Evolutionary conservation across 352 stramenopile genomes (phyloP), one percentile per base, ranked within the genome.

Genomic region (Peronospora destructor): DNA sequence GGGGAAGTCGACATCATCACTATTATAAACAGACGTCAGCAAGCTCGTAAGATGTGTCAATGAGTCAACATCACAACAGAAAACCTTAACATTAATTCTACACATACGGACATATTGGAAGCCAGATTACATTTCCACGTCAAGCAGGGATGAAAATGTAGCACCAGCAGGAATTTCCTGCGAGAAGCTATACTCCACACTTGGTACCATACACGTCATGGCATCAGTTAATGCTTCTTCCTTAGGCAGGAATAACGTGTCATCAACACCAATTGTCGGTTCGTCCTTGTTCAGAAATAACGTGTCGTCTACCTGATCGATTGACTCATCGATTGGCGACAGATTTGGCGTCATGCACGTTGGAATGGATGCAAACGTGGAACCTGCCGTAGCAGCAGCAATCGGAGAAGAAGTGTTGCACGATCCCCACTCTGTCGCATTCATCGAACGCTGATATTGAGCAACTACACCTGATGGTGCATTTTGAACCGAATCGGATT

Each of bases 61-160:
- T 26, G 4, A 26, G 23, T 6, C 4, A 4, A 26, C 23, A 6
- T 3, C 4, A 26, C 23, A 26, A 26, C 23, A 26, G 5, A 26
- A 21, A 1, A 26, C 4, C 23, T 26, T 26, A 26, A 26, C 23
- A 26, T 26, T 26, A 26, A 3, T 26, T 26, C 4, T 26, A 26
- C 23, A 26, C 23, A 42, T 40, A 51, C 21, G 2, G 28, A 41
- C 21, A 54, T 16, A 26, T 11, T 16, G 13, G 7, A 23, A 9
- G 14, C 13, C 12, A 33, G 11, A 17, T 59, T 59, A 64, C 32
- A 66, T 11, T 41, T 56, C 54, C 45, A 67, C 21, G 16, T 50
- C 56, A 14, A 60, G 33, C 25, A 53, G 16, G 6, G 30, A 48
- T 10, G 41, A 19, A 23, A 55, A 41, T 25, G 16, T 7, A 33